These are phyloP conservation scores for Rhizopus sp. DNA, from an alignment of 371 early-diverging fungal genomes.

Conservation along the genomic window DNA sequence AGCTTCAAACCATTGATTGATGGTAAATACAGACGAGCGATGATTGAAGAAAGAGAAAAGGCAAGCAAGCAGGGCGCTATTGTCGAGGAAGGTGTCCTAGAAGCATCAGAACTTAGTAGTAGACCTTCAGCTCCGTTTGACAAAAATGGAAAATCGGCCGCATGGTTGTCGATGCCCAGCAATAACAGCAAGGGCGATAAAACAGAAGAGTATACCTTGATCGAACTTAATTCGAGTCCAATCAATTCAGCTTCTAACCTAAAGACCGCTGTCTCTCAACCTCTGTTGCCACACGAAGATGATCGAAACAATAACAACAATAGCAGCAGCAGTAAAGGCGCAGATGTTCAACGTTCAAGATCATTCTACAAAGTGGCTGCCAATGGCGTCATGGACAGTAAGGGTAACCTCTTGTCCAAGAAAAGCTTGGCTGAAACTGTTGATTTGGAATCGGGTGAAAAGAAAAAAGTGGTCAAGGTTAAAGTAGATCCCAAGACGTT, in stretches of 20 bases:
- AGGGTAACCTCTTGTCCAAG: conserved; percentile 2
- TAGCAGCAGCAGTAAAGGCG: no score
- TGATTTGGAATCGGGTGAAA: conserved; percentile 16
- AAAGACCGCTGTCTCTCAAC: neutral
- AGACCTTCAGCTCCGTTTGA: conserved; percentile 14
- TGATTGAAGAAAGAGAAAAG: conserved; percentile 34
- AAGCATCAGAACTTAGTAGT: conserved; percentile 16
- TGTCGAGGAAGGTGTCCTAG: conserved; percentile 8
- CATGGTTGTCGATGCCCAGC: conserved; percentile 10
- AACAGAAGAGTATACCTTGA: conserved; percentile 18
- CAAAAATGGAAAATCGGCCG: conserved; percentile 14
- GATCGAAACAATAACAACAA: conserved; percentile 10
- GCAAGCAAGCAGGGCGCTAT: conserved; percentile 18
- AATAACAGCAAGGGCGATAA: neutral
- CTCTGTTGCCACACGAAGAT: conserved; percentile 8
- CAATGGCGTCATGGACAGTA: neutral
- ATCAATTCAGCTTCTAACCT: neutral
- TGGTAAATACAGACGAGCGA: conserved; percentile 44
- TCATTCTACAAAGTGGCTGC: neutral
- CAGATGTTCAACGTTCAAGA: neutral
- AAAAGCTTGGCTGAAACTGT: conserved; percentile 12
- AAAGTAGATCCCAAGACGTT: conserved; percentile 98
- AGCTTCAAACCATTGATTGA: conserved; percentile 53
- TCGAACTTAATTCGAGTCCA: conserved; percentile 15
- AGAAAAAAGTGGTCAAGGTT: conserved; percentile 41